A percentile compares a stretch with the other conserved stretches of the same genome.
phyloP scores from a whole-genome alignment of 805 yeast genomes.

The Tetrapisispora namnaoensis region DNA sequence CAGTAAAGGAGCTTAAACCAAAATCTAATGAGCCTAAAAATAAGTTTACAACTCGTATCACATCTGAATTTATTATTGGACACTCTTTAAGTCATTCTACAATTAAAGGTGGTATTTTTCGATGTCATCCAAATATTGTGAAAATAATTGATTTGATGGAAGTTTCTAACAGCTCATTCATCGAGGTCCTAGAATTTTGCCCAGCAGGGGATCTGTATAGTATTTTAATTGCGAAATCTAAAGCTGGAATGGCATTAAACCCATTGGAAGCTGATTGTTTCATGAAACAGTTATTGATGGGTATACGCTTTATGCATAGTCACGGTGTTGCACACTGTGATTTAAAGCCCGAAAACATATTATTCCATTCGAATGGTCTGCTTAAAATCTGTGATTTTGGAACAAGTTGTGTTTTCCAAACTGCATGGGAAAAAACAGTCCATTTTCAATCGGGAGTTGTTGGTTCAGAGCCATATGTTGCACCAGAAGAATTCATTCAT shows the following conservation, averaged over 20 bases:
- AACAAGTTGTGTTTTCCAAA: slow-evolving; percentile 79
- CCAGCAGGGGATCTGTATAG: slow-evolving; percentile 74
- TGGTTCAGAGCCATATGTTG: slow-evolving; percentile 86
- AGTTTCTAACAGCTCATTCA: slow-evolving; percentile 50
- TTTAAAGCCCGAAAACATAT: slow-evolving; percentile 76
- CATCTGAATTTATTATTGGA: slow-evolving; percentile 82
- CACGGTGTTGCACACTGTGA: slow-evolving; percentile 95
- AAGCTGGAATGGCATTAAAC: slow-evolving; percentile 42
- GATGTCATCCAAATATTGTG: slow-evolving; percentile 47
- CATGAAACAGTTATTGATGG: slow-evolving; percentile 75
- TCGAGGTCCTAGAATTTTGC: slow-evolving; percentile 91
- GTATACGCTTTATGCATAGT: slow-evolving; percentile 75
- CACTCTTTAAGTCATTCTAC: slow-evolving; percentile 49
- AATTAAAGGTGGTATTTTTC: slow-evolving; percentile 1
- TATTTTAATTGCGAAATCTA: slow-evolving; percentile 37
- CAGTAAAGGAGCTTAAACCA: slow-evolving; percentile 73
- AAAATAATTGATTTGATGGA: slow-evolving; percentile 75
- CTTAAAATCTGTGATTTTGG: slow-evolving; percentile 80
- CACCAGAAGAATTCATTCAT: slow-evolving; percentile 72
- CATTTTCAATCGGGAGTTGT: slow-evolving; percentile 62
- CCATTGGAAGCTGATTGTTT: slow-evolving; percentile 77
- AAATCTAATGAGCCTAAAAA: slow-evolving; percentile 83
- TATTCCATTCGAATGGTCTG: slow-evolving; percentile 57
- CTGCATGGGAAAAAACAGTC: slow-evolving; percentile 76
- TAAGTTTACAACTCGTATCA: slow-evolving; percentile 80